phyloP scores from a whole-genome alignment of 176 grass and related monocot species.

The Miscanthus lutarioriparius region DNA sequence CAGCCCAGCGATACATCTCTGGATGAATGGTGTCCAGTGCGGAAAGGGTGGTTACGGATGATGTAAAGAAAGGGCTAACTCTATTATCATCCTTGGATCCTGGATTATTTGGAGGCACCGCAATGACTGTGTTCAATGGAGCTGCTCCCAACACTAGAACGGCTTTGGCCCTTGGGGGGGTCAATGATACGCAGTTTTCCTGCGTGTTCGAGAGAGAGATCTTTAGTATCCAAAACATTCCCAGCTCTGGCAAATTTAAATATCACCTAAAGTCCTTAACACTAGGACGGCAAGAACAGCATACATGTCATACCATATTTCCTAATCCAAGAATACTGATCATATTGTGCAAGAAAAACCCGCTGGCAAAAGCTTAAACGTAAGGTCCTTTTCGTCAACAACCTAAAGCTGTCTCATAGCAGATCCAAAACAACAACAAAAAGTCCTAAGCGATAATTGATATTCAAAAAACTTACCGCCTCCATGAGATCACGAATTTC shows the following conservation, averaged over 20 bases:
- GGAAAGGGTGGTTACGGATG: background rate
- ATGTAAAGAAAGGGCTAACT: background rate
- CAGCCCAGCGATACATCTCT: background rate
- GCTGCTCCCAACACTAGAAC: too few species aligned
- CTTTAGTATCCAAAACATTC: background rate
- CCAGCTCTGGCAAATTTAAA: background rate
- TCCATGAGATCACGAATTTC: constrained; percentile 81
- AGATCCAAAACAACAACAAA: background rate
- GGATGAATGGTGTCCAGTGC: too few species aligned
- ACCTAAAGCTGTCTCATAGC: constrained; percentile 16
- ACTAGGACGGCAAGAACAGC: background rate
- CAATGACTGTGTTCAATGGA: background rate
- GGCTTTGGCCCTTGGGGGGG: too few species aligned
- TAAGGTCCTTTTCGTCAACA: background rate
- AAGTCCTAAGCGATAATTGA: background rate
- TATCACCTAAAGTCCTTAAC: background rate
- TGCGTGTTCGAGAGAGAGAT: background rate
- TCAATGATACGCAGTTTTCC: too few species aligned
- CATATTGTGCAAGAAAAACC: background rate
- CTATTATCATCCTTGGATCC: background rate
- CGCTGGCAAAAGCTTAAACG: background rate
- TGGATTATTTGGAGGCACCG: background rate
- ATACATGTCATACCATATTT: constrained; percentile 19
- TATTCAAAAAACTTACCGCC: constrained; percentile 52
- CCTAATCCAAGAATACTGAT: constrained; percentile 16